phyloP scores from a whole-genome alignment of 768 basidiomycete genomes.

The Podaxis pistillaris region DNA sequence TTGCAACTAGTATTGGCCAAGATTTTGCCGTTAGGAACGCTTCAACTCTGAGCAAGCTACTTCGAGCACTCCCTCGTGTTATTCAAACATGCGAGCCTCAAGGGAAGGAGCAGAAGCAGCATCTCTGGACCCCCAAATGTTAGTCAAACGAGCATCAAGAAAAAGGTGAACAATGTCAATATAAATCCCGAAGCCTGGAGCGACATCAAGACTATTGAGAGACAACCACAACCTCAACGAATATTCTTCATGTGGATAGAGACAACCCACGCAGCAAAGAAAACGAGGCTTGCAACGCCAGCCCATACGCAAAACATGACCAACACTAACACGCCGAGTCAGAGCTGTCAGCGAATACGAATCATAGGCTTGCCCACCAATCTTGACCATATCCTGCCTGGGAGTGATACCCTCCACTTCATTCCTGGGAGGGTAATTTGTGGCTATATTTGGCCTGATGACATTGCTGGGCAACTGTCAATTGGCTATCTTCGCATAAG shows the following conservation, averaged over 20 bases:
- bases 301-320: background rate
- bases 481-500: background rate
- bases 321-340: background rate
- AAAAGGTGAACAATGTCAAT: no score
- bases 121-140: no score
- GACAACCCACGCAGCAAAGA: background rate
- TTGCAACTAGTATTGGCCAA: no score
- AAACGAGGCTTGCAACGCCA: background rate
- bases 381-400: background rate
- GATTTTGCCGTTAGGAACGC: no score
- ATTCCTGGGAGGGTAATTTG: background rate
- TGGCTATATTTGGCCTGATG: background rate
- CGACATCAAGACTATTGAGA: background rate
- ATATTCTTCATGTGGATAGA: background rate
- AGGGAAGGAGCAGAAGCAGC: no score
- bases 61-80: no score
- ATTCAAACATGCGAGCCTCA: no score
- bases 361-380: background rate
- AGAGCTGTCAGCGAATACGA: background rate
- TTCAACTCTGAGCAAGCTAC: no score
- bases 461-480: background rate
- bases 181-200: background rate
- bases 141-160: no score
- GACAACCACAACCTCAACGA: background rate
- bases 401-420: background rate